These are phyloP conservation scores for Oryza officinalis DNA, from an alignment of 176 grass and related monocot genomes.

Conservation along the genomic window DNA sequence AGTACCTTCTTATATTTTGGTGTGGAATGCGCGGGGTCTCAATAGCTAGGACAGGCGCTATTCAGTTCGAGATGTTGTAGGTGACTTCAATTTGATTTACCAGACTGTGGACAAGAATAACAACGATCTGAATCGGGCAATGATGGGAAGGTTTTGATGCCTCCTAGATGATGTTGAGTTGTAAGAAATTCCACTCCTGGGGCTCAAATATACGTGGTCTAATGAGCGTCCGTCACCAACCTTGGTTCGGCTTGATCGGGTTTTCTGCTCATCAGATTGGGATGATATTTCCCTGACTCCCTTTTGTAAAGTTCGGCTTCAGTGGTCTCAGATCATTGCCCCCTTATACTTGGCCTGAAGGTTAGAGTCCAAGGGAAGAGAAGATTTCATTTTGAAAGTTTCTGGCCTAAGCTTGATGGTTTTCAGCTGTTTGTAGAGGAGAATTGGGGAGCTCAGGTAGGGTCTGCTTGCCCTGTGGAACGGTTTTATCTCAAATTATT, in stretches of 20 bases:
- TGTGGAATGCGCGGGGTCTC: background rate
- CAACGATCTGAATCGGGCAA: background rate
- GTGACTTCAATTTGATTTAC: background rate
- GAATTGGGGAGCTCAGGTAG: background rate
- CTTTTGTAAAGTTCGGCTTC: background rate
- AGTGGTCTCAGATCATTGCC: background rate
- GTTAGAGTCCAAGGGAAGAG: background rate
- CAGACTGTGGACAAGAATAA: background rate
- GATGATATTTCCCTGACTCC: background rate
- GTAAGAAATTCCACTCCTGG: background rate
- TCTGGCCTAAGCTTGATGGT: background rate
- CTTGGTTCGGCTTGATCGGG: background rate
- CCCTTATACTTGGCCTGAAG: background rate
- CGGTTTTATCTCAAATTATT: background rate
- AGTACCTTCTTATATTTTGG: background rate
- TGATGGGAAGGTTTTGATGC: background rate
- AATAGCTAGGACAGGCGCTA: background rate
- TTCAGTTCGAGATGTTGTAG: background rate
- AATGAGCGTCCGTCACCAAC: background rate
- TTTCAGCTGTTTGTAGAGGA: background rate
- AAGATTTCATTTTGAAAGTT: background rate
- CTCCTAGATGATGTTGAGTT: background rate
- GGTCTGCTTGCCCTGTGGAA: accelerated
- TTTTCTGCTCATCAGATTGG: background rate
- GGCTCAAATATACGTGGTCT: background rate